phyloP scores from a whole-genome alignment of 305 asterid genomes.

The Solanum hybrid region DNA sequence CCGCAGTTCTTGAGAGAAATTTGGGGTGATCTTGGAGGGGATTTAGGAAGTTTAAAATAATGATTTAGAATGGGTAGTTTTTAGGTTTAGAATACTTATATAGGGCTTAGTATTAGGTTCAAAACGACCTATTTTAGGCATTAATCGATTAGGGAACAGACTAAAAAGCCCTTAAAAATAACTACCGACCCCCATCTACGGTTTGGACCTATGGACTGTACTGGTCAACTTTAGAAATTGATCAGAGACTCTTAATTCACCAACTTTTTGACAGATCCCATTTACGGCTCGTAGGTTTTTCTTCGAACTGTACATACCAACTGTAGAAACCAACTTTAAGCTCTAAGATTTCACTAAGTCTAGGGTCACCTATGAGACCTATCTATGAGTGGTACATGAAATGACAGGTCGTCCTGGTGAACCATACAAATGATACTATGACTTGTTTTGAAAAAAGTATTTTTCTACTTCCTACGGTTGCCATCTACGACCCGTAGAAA shows the following conservation, averaged over 20 bases:
- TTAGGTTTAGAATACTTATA: not conserved
- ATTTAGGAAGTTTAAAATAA: not conserved
- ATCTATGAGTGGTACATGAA: not conserved
- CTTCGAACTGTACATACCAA: not conserved
- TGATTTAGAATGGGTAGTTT: not conserved
- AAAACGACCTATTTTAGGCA: too few species aligned
- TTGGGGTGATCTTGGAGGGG: not conserved
- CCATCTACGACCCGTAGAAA: not conserved
- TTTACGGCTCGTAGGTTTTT: not conserved
- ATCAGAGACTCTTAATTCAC: not conserved
- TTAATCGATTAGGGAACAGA: not conserved
- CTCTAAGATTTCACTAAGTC: not conserved
- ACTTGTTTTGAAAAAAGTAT: not conserved
- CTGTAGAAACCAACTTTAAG: not conserved
- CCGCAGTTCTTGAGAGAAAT: not conserved
- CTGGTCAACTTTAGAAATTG: not conserved
- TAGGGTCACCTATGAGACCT: not conserved
- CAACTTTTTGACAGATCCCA: not conserved
- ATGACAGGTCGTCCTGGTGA: not conserved
- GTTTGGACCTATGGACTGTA: not conserved
- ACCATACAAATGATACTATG: not conserved
- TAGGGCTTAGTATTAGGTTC: not conserved
- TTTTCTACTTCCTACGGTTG: not conserved
- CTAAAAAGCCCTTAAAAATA: not conserved
- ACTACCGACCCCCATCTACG: not conserved